phyloP scores from a whole-genome alignment of 331 rosid species.

The Spiraea crenata region DNA sequence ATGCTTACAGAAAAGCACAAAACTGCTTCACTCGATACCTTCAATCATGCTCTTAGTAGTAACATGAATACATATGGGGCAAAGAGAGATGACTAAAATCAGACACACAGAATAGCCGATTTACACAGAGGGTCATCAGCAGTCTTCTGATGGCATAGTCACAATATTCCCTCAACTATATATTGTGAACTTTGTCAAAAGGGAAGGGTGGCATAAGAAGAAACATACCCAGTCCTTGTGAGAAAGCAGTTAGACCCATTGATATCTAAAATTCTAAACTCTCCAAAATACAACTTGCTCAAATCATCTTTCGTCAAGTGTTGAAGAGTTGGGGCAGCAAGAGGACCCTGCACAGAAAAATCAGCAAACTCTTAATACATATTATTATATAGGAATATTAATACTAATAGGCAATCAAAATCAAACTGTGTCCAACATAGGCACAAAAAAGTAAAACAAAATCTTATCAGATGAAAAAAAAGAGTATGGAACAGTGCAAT shows the following conservation, averaged over 20 bases:
- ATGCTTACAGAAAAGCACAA: slow-evolving; percentile 5
- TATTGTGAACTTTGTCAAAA: slow-evolving; percentile 1
- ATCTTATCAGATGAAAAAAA: neutral
- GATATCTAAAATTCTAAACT: slow-evolving; percentile 75
- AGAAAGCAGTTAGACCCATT: slow-evolving; percentile 80
- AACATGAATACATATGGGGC: neutral
- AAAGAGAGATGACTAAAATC: slow-evolving; percentile 1
- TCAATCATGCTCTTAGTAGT: neutral
- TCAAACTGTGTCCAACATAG: neutral
- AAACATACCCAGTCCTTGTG: slow-evolving; percentile 94
- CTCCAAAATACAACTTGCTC: slow-evolving; percentile 89
- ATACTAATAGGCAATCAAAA: neutral
- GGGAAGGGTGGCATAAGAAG: slow-evolving; percentile 2
- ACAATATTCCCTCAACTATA: neutral
- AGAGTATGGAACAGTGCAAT: neutral
- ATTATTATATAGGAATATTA: neutral
- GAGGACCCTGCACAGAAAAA: slow-evolving; percentile 73
- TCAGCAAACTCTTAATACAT: neutral
- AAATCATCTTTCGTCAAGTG: slow-evolving; percentile 82
- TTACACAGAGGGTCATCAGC: neutral
- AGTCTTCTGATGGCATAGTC: slow-evolving; percentile 3
- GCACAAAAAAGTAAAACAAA: too few relatives aligned
- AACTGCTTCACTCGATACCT: neutral
- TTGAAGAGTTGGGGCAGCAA: slow-evolving; percentile 92
- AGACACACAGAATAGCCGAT: neutral